Conservation (phyloP, 2,329 filamentous ascomycete species). For the Cercospora zeina region DNA sequence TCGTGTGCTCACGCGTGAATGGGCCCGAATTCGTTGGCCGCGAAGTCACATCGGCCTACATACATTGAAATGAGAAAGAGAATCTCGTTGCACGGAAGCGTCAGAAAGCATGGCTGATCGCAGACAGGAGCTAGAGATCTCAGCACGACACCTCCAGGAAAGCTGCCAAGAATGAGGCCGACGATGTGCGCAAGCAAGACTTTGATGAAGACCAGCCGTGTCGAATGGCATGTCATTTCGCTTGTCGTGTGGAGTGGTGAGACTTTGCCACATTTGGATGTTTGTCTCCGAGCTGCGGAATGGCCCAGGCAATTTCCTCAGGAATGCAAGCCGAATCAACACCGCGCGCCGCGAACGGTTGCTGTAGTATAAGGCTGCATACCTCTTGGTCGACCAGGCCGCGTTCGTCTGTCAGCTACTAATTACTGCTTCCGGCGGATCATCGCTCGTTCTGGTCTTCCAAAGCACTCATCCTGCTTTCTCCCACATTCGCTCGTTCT, state of each 20-base stretch:
- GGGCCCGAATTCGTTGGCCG: neutral
- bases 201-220: neutral
- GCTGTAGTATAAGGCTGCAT: slow-evolving; percentile 28
- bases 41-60: neutral
- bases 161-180: neutral
- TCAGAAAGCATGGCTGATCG: neutral
- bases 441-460: slow-evolving; percentile 25
- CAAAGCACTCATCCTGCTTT: slow-evolving; percentile 21
- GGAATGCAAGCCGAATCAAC: slow-evolving; percentile 27
- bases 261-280: slow-evolving; percentile 13
- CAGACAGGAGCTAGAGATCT: neutral
- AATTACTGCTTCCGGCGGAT: slow-evolving; percentile 30
- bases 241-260: slow-evolving; percentile 14
- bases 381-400: slow-evolving; percentile 22
- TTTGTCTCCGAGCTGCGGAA: slow-evolving; percentile 22
- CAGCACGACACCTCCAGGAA: neutral
- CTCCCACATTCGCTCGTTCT: slow-evolving; percentile 20
- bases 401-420: slow-evolving; percentile 26
- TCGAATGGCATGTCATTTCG: slow-evolving; percentile 18
- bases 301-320: slow-evolving; percentile 24
- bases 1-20: neutral
- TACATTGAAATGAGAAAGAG: no score
- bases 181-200: neutral
- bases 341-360: slow-evolving; percentile 24
- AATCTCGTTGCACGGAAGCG: neutral